phyloP scores from a whole-genome alignment of 108 stramenopile genomes.

The Conticribra weissflogii region DNA sequence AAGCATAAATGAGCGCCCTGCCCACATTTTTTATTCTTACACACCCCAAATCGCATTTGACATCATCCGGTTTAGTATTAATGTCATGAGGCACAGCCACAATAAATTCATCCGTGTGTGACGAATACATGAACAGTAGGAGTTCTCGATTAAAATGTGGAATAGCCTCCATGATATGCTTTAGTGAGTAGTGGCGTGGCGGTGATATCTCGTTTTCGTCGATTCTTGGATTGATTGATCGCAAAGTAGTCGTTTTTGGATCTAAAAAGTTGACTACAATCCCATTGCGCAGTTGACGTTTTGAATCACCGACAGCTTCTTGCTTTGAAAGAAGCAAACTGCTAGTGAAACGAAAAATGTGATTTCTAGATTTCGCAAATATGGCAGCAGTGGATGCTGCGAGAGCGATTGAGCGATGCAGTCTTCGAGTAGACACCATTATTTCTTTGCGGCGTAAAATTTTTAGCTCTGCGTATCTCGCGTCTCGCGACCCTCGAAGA shows the following conservation, averaged over 20 bases:
- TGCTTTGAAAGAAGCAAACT: too few relatives aligned
- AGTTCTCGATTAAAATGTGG: background rate
- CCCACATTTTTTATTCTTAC: background rate
- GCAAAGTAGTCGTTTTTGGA: background rate
- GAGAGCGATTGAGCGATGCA: too few relatives aligned
- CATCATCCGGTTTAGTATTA: background rate
- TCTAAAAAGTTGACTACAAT: background rate
- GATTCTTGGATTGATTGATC: background rate
- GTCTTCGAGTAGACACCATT: too few relatives aligned
- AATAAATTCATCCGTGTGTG: slow-evolving; percentile 2
- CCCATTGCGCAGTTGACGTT: background rate
- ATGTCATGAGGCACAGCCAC: background rate
- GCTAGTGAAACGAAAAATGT: too few relatives aligned
- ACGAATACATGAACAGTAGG: background rate
- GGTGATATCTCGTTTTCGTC: background rate
- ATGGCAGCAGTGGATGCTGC: too few relatives aligned
- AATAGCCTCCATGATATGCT: background rate
- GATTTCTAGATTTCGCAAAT: too few relatives aligned
- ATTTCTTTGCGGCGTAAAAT: too few relatives aligned
- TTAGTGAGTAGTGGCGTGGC: background rate
- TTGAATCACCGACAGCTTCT: too few relatives aligned
- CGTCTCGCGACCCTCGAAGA: too few relatives aligned
- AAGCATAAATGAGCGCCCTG: background rate
- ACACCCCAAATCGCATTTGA: background rate
- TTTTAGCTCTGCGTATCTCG: too few relatives aligned